phyloP scores from a whole-genome alignment of 805 yeast species.

The Saccharomyces paradoxus region DNA sequence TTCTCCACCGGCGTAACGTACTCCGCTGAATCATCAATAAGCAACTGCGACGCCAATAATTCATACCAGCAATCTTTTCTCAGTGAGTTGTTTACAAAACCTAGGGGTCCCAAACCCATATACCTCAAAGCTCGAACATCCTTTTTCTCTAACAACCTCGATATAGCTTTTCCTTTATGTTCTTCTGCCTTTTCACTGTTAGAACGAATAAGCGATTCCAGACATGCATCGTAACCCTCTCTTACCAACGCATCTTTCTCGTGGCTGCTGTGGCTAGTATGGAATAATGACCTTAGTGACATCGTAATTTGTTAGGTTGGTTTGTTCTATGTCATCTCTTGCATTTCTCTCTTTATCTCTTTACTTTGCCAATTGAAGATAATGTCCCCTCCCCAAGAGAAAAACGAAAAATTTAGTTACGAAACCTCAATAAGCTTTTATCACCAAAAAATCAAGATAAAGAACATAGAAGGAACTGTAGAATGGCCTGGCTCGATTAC shows the following conservation, averaged over 20 bases:
- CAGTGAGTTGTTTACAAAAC: constrained; percentile 17
- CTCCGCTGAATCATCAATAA: not conserved
- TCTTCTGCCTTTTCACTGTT: not conserved
- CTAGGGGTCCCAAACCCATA: constrained; percentile 19
- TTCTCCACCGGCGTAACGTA: constrained; percentile 12
- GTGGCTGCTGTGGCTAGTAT: not conserved
- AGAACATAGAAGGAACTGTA: not conserved
- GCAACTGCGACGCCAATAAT: constrained; percentile 25
- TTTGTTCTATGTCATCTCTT: not conserved
- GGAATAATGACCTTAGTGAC: not conserved
- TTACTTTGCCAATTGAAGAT: not conserved
- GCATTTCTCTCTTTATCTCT: not conserved
- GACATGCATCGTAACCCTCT: not conserved
- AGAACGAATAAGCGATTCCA: not conserved
- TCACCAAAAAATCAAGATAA: not conserved
- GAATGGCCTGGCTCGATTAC: too few relatives aligned
- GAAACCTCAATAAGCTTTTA: not conserved
- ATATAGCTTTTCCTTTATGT: constrained; percentile 7
- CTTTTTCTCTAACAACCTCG: constrained; percentile 10
- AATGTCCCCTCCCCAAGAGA: not conserved
- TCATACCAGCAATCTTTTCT: constrained; percentile 19
- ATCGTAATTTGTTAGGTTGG: not conserved
- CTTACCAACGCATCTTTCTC: not conserved
- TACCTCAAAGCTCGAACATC: constrained; percentile 9
- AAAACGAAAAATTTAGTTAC: not conserved